Evolutionary conservation across 208 protist species (phyloP), one percentile per base, ranked within the genome.

Genomic region (Leishmania martiniquensis): DNA sequence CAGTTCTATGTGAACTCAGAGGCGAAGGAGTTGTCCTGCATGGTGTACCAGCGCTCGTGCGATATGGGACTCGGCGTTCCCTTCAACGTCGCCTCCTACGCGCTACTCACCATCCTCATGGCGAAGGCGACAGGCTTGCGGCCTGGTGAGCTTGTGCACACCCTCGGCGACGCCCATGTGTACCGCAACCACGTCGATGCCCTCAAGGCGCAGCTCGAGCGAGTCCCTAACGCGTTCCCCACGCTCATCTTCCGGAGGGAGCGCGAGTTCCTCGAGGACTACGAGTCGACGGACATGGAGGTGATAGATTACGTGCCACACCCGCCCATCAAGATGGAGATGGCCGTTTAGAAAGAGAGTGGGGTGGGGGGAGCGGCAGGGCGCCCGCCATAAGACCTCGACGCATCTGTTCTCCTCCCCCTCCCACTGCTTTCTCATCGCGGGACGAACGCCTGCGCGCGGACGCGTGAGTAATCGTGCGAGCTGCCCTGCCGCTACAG

Each of bases 11-110:
- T 99, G 49, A 93, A 95, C 83, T 70, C 87, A 47, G 37, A 89
- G 1, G 90, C 95, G 34, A 85, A 89, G 47, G 97, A 99, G 87
- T 91, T 99, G 22, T 98, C 94, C 29, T 99, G 98, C 87, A 96
- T 98, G 89, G 81, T 99, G 77, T 96, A 97, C 86, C 94, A 98
- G 83, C 89, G 95, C 39, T 97, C 92, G n/a, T 98, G 94, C 78
- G 98, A 99, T 87, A 98, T 99, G 94, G 99, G 99, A 9, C 96
- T 99, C 39, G 99, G 99, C 22, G 99, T 99, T 22, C 99, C 99
- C 10, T 99, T 99, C 90, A 99, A 99, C 94, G 99, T 99, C 81
- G 99, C 99, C 10, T 98, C 90, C 47, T 99, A 99, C 88, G 55
- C 98, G 13, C 89, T 99, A 37, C 89, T 99, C 17, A 99, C 98